Conservation (phyloP, 2,329 filamentous ascomycete species). For the Monosporascus sp. region DNA sequence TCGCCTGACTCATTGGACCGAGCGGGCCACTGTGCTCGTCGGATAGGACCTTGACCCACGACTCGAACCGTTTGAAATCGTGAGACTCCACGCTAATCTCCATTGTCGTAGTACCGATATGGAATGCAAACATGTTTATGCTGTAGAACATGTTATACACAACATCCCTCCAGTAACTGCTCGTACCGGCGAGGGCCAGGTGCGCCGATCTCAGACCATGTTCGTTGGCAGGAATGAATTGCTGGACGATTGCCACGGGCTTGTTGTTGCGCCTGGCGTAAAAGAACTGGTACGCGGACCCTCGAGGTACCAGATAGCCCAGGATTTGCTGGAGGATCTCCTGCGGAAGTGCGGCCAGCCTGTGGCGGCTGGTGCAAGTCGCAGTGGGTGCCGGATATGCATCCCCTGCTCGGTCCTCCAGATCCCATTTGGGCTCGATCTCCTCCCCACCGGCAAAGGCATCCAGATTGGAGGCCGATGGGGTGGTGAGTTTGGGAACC, state of each 20-base stretch:
- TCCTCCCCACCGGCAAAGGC: no score
- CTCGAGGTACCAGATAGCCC: background rate
- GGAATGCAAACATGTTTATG: background rate
- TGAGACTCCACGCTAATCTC: background rate
- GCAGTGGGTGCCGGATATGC: no score
- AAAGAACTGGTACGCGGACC: slow-evolving; percentile 1
- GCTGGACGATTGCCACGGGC: background rate
- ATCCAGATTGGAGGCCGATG: no score
- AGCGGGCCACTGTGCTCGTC: background rate
- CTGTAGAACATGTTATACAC: background rate
- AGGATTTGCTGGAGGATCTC: background rate
- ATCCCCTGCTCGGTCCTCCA: no score
- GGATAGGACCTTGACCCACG: background rate
- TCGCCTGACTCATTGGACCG: background rate
- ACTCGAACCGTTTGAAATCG: background rate
- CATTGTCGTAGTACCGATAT: background rate
- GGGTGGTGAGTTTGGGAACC: no score
- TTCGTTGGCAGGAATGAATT: background rate
- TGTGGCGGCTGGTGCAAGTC: no score
- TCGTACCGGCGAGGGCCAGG: background rate
- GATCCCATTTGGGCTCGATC: no score
- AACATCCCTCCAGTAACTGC: background rate
- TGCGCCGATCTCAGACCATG: background rate
- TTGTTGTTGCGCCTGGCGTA: background rate
- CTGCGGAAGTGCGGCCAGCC: no score